Conservation (phyloP, 2,329 filamentous ascomycete genomes). For the Alternaria postmessia region DNA sequence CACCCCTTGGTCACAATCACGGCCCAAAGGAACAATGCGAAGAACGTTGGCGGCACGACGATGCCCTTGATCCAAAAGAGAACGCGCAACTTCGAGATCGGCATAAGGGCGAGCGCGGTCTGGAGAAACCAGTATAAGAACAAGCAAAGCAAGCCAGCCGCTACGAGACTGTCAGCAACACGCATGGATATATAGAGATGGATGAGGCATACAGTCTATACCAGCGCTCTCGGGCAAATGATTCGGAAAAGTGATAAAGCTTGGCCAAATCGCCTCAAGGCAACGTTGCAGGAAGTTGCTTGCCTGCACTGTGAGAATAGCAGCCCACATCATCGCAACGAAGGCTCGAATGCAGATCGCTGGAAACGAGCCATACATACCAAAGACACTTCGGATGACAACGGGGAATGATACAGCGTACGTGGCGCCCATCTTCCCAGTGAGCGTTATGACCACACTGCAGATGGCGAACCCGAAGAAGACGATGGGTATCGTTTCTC, state of each 20-base stretch:
- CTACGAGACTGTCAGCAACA: constrained; percentile 33
- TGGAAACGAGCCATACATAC: constrained; percentile 55
- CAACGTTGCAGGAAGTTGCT: constrained; percentile 54
- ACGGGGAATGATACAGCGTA: constrained; percentile 53
- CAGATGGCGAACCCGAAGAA: constrained; percentile 59
- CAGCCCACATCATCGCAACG: constrained; percentile 58
- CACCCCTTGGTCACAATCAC: constrained; percentile 53
- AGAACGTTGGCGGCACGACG: constrained; percentile 55
- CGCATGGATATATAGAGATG: accelerated
- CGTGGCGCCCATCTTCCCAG: constrained; percentile 55
- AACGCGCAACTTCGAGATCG: constrained; percentile 55
- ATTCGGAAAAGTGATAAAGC: constrained; percentile 50
- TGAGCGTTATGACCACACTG: constrained; percentile 59
- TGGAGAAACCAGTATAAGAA: constrained; percentile 62
- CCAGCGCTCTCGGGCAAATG: constrained; percentile 45
- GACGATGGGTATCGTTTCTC: constrained; percentile 59
- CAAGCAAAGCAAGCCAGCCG: constrained; percentile 59
- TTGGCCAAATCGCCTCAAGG: constrained; percentile 55
- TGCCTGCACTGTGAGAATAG: constrained; percentile 58
- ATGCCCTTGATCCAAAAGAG: constrained; percentile 57
- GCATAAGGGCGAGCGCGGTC: constrained; percentile 54
- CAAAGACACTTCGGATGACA: constrained; percentile 56
- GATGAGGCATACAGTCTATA: constrained; percentile 31
- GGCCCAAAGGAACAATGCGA: constrained; percentile 56
- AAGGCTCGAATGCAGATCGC: constrained; percentile 56